Evolutionary conservation across 371 early-diverging fungal species (phyloP).

Genomic region (Zopfochytrium polystomum): DNA sequence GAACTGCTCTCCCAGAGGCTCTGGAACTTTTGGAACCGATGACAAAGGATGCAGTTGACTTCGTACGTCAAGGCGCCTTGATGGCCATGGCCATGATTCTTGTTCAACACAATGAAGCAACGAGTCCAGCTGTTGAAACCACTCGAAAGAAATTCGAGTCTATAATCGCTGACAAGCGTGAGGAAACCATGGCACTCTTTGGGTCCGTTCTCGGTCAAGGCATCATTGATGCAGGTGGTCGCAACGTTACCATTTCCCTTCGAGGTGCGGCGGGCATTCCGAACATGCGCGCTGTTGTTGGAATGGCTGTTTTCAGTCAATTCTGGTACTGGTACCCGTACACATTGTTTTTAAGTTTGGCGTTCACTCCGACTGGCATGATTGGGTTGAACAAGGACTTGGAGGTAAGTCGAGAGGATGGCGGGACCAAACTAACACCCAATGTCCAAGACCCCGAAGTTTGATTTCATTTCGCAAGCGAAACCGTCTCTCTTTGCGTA

Average conservation of each 20-base stretch:
- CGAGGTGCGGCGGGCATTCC: conserved; percentile 81
- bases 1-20: conserved; percentile 90
- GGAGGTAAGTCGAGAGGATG: conserved; percentile 41
- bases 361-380: conserved; percentile 92
- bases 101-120: conserved; percentile 88
- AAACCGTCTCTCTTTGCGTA: conserved; percentile 90
- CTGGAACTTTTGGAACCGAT: conserved; percentile 96
- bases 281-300: conserved; percentile 94
- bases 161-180: conserved; percentile 89
- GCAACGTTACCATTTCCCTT: conserved; percentile 93
- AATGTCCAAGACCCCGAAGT: conserved; percentile 67
- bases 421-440: background rate
- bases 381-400: conserved; percentile 91
- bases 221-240: conserved; percentile 96
- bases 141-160: conserved; percentile 84
- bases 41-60: conserved; percentile 95
- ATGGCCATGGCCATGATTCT: conserved; percentile 97
- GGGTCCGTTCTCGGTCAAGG: conserved; percentile 98
- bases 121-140: conserved; percentile 51
- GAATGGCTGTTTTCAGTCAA: conserved; percentile 95
- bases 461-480: conserved; percentile 80
- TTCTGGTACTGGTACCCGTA: conserved; percentile 99
- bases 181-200: conserved; percentile 91
- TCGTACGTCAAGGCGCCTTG: conserved; percentile 97
- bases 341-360: conserved; percentile 88